Evolutionary conservation across 2,329 filamentous ascomycete species (phyloP), one percentile per base, ranked within the genome.

Genomic region (Cladosporium sp.): DNA sequence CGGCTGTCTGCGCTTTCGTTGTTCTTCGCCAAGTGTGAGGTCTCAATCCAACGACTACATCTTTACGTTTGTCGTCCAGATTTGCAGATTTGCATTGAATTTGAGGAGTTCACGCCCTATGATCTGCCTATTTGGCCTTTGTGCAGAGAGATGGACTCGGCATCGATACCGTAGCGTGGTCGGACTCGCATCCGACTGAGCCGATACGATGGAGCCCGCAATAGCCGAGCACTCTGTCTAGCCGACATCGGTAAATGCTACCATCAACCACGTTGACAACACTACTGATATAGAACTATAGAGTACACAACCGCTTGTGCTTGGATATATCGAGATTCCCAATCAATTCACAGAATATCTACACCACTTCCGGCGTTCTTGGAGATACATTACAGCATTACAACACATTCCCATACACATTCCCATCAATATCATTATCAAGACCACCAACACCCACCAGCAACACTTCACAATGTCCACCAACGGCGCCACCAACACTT

Each of bases 151-250:
- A 11, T 30, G 20, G 7, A 3, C 15, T 47, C 43, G 43, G 43
- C 12, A 30, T 20, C 5, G n/a, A 3, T 47, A 22, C 43, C 43
- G 43, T 47, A 47, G 43, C 43, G 43, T 47, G 25, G 25, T 25
- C 43, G 43, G 43, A 11, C 43, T 8, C n/a, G 22, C 43, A 47
- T 47, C 43, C 43, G 43, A 30, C 25, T 25, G 47, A 50, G 17
- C n/a, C 15, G 3, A 50, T n/a, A n/a, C 11, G 38, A 12, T 30
- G 47, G 12, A 36, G 17, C 12, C 47, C 47, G 47, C 47, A 50
- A 50, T 50, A 50, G 47, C 47, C 47, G 47, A 50, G 19, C 47
- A 37, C 28, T 47, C 43, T 28, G 37, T 50, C 47, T 50, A 37
- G 28, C 47, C 47, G 47, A 50, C 47, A 50, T 50, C 47, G 47